These are phyloP conservation scores for Collybia nuda DNA, from an alignment of 768 basidiomycete species.

Conservation along the genomic window DNA sequence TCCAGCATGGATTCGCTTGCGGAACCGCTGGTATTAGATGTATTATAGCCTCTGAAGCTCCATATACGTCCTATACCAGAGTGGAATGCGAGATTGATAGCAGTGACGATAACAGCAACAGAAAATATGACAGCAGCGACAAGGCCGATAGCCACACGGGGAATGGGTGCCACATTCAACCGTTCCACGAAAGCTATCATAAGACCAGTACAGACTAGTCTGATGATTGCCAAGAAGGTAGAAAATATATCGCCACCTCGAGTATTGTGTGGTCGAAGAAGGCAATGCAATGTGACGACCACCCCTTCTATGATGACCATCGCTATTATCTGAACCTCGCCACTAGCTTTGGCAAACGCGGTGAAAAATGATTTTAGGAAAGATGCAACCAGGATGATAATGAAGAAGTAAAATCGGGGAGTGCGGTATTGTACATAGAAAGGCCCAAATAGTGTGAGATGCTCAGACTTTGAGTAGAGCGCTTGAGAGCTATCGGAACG, in stretches of 20 bases:
- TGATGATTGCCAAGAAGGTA: conserved; percentile 62
- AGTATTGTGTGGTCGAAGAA: conserved; percentile 64
- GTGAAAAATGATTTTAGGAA: conserved; percentile 75
- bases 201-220: conserved; percentile 68
- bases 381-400: conserved; percentile 52
- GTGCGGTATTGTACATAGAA: conserved; percentile 68
- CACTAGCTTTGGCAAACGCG: conserved; percentile 59
- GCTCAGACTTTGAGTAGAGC: conserved; percentile 30
- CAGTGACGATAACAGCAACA: conserved; percentile 65
- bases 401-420: conserved; percentile 67
- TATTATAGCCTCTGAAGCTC: conserved; percentile 11
- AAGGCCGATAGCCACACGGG: conserved; percentile 79
- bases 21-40: conserved; percentile 11
- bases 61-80: conserved; percentile 32
- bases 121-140: conserved; percentile 73
- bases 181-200: conserved; percentile 76
- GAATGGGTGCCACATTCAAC: conserved; percentile 68
- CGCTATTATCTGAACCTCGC: conserved; percentile 67
- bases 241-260: conserved; percentile 71
- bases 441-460: conserved; percentile 49
- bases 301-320: conserved; percentile 66
- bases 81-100: conserved; percentile 65
- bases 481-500: conserved; percentile 22
- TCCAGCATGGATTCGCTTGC: conserved; percentile 36
- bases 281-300: conserved; percentile 51